Conservation (phyloP, 371 early-diverging fungal species). For the Dentiscutata heterogama region DNA sequence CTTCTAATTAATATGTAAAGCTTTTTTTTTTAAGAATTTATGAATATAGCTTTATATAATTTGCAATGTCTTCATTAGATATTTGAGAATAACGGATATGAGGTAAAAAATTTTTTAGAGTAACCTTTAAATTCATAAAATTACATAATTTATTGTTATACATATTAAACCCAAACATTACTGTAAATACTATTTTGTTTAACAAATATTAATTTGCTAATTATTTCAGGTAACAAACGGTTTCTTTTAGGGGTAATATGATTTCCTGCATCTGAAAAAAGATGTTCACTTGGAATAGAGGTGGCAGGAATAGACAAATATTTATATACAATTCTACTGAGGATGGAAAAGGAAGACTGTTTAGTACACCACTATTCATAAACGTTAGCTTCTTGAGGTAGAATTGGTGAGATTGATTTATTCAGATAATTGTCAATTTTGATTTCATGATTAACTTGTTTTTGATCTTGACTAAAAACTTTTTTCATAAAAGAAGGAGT, state of each 20-base stretch:
- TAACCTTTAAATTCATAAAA: too few species aligned
- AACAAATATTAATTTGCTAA: neutral
- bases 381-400: neutral
- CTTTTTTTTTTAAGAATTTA: too few species aligned
- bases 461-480: constrained; percentile 1
- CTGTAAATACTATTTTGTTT: neutral
- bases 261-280: neutral
- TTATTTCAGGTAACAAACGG: neutral
- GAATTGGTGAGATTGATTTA: neutral
- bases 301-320: constrained; percentile 35
- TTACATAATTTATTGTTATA: too few species aligned
- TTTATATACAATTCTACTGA: constrained; percentile 32
- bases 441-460: neutral
- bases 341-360: constrained; percentile 3
- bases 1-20: too few species aligned
- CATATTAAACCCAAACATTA: too few species aligned
- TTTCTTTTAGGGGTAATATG: neutral
- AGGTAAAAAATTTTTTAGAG: too few species aligned
- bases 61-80: too few species aligned
- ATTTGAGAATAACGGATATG: too few species aligned
- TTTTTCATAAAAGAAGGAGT: neutral
- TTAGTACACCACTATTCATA: constrained; percentile 5
- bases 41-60: too few species aligned
- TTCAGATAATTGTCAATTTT: constrained; percentile 28
- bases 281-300: neutral